Conservation (phyloP, 148 eudicot species). For the Pouteria glomerata region DNA sequence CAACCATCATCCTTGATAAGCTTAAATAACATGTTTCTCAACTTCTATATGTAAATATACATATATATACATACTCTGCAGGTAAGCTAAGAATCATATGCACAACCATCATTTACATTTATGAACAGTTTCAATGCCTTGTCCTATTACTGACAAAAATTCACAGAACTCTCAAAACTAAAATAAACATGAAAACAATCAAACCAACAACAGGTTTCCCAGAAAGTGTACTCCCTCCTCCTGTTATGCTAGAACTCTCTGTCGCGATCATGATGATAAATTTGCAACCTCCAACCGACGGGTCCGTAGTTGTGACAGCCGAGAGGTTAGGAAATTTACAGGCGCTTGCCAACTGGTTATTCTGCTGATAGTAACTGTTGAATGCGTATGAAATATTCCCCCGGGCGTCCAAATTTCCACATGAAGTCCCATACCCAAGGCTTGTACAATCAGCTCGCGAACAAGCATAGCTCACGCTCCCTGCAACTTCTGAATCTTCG, state of each 20-base stretch:
- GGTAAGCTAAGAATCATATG: too few species aligned
- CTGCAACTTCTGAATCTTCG: conserved; percentile 43
- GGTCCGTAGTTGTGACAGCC: conserved; percentile 42
- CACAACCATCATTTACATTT: too few species aligned
- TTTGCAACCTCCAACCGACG: conserved; percentile 54
- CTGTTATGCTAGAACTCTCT: not conserved
- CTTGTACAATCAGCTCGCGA: conserved; percentile 61
- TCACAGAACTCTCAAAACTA: conserved; percentile 2
- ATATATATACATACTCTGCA: too few species aligned
- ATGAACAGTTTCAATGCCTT: too few species aligned
- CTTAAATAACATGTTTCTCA: too few species aligned
- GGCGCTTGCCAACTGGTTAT: conserved; percentile 56
- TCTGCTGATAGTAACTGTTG: conserved; percentile 61
- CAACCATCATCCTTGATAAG: too few species aligned
- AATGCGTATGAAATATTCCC: conserved; percentile 54
- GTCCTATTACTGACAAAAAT: not conserved
- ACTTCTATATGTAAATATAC: too few species aligned
- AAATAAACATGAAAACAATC: conserved; percentile 18
- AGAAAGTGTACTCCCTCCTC: conserved; percentile 8
- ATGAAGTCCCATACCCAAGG: conserved; percentile 64
- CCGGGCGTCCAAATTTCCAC: conserved; percentile 34
- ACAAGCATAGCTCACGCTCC: conserved; percentile 65
- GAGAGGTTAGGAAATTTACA: conserved; percentile 61
- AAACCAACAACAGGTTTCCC: conserved; percentile 13
- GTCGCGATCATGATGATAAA: conserved; percentile 47